Base-by-base conservation (phyloP, 352 stramenopile species). In the Phytophthora pinifolia region DNA sequence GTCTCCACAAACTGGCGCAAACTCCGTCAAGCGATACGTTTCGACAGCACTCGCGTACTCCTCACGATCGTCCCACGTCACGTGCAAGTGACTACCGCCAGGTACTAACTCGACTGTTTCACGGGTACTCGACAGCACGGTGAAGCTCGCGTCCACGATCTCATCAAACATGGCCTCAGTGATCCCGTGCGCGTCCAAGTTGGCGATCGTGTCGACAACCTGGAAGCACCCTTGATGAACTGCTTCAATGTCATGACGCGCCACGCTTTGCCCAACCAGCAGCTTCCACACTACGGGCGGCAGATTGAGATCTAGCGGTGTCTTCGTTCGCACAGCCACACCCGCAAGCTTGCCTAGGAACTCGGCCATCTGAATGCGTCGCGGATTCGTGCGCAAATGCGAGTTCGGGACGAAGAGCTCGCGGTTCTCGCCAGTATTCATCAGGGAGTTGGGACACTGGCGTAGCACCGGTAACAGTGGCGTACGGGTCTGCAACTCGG, bases 271-370 rank as follows among this genome's bases (percentile, higher is more conserved):
- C 9, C 76, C 72, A 13, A 97, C 89, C 6, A 98, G 48, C n/a
- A 89, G 52, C 54, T 98, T 98, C 94, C 94, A 98, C 17, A 98
- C 83, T 14, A 97, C 73, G 0, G 86, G 70, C 20, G 94, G 86
- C 20, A 98, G 65, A 48, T 97, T 96, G 36, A 98, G 58, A 34
- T 96, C 90, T 12, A 98, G 71, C 43, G 89, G 94, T 25, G 94
- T 96, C 73, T 97, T 97, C 15, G 88, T 96, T 34, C 94, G 89
- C 30, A 98, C 86, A 17, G 91, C 90, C 39, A 98, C 90, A 17
- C 94, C 94, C 53, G 97, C 96, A 14, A 98, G 74, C 56, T 98
- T 97, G 13, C 94, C 94, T 12, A 98, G 74, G 57, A 98, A 98
- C 53, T 96, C 83, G 33, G 93, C 91, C 92, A 98, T 98, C 18